A percentile compares a stretch with the other conserved stretches of the same genome.
These are phyloP conservation scores for Asterochloris sp. DNA, from an alignment of 139 green algal species.

Conservation along the genomic window DNA sequence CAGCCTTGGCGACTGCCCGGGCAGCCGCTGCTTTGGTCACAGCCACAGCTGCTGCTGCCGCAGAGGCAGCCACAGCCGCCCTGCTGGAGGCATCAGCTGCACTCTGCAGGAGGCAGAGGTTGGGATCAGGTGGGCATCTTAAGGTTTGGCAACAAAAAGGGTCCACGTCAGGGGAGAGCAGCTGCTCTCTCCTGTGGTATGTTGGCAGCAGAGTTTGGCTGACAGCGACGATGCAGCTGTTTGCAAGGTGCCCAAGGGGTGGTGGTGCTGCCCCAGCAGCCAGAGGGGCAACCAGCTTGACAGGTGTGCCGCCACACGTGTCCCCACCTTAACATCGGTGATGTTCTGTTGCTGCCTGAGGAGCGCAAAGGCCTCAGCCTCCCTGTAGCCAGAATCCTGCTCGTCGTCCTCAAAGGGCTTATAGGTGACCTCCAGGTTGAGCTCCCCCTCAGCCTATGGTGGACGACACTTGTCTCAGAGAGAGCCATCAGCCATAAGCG, in stretches of 20 bases:
- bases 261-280: no score
- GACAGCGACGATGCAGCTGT: no score
- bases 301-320: no score
- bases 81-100: slow-evolving; percentile 76
- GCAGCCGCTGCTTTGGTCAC: slow-evolving; percentile 86
- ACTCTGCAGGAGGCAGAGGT: background rate
- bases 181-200: no score
- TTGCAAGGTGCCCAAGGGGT: no score
- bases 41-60: slow-evolving; percentile 74
- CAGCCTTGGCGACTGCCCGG: slow-evolving; percentile 60
- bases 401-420: slow-evolving; percentile 79
- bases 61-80: slow-evolving; percentile 79
- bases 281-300: no score
- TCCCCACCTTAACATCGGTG: slow-evolving; percentile 68
- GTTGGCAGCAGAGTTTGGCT: no score
- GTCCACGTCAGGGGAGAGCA: no score
- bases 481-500: no score
- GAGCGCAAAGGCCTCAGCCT: slow-evolving; percentile 55
- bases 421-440: slow-evolving; percentile 75
- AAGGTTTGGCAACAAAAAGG: no score
- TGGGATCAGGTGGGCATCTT: background rate
- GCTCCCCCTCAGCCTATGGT: slow-evolving; percentile 41
- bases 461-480: no score
- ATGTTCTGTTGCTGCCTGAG: slow-evolving; percentile 46
- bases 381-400: slow-evolving; percentile 47